Evolutionary conservation across 176 grass and related monocot genomes (phyloP).

Genomic region (Cenchrus purpureus): DNA sequence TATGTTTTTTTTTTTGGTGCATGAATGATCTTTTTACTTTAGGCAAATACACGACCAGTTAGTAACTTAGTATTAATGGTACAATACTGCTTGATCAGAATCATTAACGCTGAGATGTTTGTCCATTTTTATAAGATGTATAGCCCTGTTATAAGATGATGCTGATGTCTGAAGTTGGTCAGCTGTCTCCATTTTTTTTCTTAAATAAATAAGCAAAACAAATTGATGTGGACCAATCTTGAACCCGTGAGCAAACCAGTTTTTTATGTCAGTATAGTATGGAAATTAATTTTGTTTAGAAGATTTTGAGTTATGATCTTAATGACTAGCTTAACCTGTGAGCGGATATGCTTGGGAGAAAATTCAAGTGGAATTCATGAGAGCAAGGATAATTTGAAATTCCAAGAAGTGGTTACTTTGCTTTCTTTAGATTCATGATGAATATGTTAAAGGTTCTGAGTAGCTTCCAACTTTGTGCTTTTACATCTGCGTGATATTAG

Average conservation of each 20-base stretch:
- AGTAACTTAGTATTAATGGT: neutral
- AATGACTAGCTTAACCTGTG: neutral
- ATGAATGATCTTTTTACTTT: neutral
- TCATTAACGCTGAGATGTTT: neutral
- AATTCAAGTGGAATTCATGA: neutral
- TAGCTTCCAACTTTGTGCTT: neutral
- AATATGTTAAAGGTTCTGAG: neutral
- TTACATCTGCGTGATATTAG: neutral
- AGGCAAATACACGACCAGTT: neutral
- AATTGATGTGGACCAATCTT: too few species aligned
- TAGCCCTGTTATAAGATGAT: too few species aligned
- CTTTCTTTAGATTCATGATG: conserved; percentile 9
- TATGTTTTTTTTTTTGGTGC: neutral
- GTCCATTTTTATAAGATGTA: neutral
- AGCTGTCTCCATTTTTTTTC: neutral
- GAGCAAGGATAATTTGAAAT: neutral
- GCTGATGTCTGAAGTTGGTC: neutral
- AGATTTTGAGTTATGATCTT: neutral
- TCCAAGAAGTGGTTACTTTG: neutral
- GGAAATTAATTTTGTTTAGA: neutral
- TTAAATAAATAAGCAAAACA: too few species aligned
- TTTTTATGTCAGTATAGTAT: neutral
- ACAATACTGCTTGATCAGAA: neutral
- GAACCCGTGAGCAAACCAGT: too few species aligned
- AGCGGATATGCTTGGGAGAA: neutral